phyloP scores from a whole-genome alignment of 805 yeast genomes.

The Peterozyma toletana region DNA sequence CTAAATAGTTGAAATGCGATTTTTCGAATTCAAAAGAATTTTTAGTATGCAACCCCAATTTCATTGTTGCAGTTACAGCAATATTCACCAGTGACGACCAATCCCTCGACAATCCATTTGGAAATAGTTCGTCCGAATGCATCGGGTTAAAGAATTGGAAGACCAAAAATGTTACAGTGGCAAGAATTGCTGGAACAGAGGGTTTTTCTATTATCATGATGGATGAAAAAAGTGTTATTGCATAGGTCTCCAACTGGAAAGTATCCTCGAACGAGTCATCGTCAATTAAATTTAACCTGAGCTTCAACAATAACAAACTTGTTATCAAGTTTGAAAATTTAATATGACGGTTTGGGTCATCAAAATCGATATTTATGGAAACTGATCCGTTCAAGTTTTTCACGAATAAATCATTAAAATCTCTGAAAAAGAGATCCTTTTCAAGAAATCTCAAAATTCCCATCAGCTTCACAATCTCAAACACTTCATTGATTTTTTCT shows the following conservation, averaged over 20 bases:
- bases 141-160: constrained; percentile 6
- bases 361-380: constrained; percentile 2
- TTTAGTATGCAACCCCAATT: constrained; percentile 6
- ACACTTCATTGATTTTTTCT: not conserved
- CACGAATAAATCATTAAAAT: constrained; percentile 1
- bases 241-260: constrained; percentile 5
- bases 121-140: constrained; percentile 7
- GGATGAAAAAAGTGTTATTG: constrained; percentile 5
- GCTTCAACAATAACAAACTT: constrained; percentile 2
- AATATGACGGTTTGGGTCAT: not conserved
- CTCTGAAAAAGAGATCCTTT: not conserved
- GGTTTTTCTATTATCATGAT: constrained; percentile 9
- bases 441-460: constrained; percentile 2
- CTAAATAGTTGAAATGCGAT: constrained; percentile 4
- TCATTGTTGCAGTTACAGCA: constrained; percentile 5
- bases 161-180: constrained; percentile 1
- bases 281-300: not conserved
- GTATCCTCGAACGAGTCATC: not conserved
- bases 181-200: constrained; percentile 4
- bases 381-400: not conserved
- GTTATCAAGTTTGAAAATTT: constrained; percentile 3
- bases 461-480: not conserved
- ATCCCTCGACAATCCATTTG: constrained; percentile 7
- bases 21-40: constrained; percentile 1
- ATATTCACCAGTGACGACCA: constrained; percentile 6